Evolutionary conservation across 208 protist species (phyloP).

Genomic region (Endotrypanum monterogeii): DNA sequence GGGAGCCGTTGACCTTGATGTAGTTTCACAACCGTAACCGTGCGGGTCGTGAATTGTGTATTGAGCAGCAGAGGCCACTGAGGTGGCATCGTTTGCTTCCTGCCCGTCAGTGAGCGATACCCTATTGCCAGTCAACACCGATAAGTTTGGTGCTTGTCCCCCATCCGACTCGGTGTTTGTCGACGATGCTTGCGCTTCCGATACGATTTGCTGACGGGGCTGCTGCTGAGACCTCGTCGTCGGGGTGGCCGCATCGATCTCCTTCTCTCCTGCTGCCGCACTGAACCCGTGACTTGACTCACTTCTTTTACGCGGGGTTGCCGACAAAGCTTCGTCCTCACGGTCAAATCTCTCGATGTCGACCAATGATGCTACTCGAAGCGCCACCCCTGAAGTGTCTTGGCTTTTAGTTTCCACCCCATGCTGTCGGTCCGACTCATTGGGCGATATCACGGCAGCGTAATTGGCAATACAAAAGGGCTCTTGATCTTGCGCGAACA

Average conservation of each 20-base stretch:
- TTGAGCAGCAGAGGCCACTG: neutral
- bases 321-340: neutral
- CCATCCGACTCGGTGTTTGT: neutral
- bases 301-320: neutral
- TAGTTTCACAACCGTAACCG: neutral
- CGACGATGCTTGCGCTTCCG: neutral
- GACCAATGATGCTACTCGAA: neutral
- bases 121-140: neutral
- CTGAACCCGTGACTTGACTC: neutral
- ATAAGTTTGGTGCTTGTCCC: neutral
- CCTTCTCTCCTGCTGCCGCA: neutral
- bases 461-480: neutral
- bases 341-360: neutral
- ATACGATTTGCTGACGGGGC: neutral
- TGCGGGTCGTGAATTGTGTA: neutral
- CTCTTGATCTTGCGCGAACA: neutral
- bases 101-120: neutral
- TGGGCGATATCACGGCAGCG: neutral
- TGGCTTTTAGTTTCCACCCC: neutral
- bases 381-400: neutral
- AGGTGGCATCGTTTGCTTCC: neutral
- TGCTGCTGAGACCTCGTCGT: conserved; percentile 20
- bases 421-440: neutral
- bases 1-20: neutral
- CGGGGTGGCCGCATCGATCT: conserved; percentile 31